phyloP scores from a whole-genome alignment of 1,284 basidiomycete genomes.

The Rhodotorula sp. region DNA sequence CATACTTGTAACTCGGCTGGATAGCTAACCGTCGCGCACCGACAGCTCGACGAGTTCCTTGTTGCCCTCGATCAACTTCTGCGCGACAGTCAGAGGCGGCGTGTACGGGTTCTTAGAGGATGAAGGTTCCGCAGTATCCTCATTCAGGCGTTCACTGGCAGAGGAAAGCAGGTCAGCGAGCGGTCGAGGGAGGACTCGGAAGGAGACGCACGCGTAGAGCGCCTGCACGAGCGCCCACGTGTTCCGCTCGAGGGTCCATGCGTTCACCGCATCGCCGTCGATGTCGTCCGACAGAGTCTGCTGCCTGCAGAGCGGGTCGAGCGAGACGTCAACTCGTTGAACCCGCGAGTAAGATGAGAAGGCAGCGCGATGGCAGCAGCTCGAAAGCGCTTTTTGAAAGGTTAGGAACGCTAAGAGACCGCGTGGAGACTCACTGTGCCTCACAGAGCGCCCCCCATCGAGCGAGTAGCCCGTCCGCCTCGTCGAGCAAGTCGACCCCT shows the following conservation, averaged over 20 bases:
- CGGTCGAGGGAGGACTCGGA: background rate
- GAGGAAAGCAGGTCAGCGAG: background rate
- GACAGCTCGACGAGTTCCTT: constrained; percentile 66
- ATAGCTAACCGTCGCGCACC: too few relatives aligned
- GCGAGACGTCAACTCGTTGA: background rate
- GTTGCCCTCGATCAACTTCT: constrained; percentile 64
- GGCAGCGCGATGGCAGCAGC: background rate
- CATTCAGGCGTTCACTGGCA: constrained; percentile 32
- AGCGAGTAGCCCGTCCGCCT: constrained; percentile 34
- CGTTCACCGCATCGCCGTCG: constrained; percentile 58
- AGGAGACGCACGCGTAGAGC: constrained; percentile 51
- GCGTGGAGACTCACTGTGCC: constrained; percentile 24
- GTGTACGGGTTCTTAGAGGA: constrained; percentile 67
- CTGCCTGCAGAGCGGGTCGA: constrained; percentile 8
- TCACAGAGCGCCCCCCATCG: constrained; percentile 33
- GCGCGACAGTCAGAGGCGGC: constrained; percentile 68
- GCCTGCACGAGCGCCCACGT: constrained; percentile 78
- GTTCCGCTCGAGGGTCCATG: constrained; percentile 68
- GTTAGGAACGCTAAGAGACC: background rate
- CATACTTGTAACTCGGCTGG: too few relatives aligned
- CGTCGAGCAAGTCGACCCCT: constrained; percentile 35
- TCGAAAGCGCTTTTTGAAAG: background rate
- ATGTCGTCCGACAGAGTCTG: constrained; percentile 42
- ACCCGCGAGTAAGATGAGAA: background rate
- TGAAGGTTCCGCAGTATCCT: background rate